Base-by-base conservation (phyloP, 75 land plant species). In the Adiantum capillusveneris region DNA sequence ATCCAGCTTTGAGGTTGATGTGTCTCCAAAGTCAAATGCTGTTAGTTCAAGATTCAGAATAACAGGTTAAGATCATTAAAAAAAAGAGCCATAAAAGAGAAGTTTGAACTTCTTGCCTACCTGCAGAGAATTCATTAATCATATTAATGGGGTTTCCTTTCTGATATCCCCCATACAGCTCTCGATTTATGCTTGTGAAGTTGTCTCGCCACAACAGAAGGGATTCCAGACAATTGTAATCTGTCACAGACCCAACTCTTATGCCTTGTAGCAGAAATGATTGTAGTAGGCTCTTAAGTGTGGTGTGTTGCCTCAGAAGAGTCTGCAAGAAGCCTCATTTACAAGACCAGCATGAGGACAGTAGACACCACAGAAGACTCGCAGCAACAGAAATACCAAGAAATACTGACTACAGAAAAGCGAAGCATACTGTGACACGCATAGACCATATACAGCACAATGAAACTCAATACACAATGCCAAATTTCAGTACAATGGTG, bases 121-220 rank as follows among this genome's bases (percentile, higher is more conserved):
- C 75, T 18, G 63, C 57, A 5, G 70, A 41, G 19, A 65, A 50
- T 21, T 72, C 75, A 60, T 72, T 72, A 13, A 72, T 66, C 49
- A 24, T 20, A 25, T 51, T 53, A 12, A 16, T 25, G 24, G 58
- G 31, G 30, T 72, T 72, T 20, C 70, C 63, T 37, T 66, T 66
- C 18, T 34, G 42, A 44, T 66, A 72, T 17, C 75, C 75, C 52
- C 53, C 42, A 54, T 66, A 72, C 37, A 66, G 57, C 51, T 72
- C 75, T 13, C 46, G 21, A 25, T 72, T 63, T 34, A 72, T 42
- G 1, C 18, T 37, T 1, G 22, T 36, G 12, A 29, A 28, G 44
- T 31, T 52, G 30, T 67, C 57, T 11, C 63, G 70, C 70, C 69
- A 72, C 31, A 72, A 22, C 21, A 64, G n/a, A 18, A 30, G 24